phyloP scores from a whole-genome alignment of 352 stramenopile species.

The Aphanomyces astaci region DNA sequence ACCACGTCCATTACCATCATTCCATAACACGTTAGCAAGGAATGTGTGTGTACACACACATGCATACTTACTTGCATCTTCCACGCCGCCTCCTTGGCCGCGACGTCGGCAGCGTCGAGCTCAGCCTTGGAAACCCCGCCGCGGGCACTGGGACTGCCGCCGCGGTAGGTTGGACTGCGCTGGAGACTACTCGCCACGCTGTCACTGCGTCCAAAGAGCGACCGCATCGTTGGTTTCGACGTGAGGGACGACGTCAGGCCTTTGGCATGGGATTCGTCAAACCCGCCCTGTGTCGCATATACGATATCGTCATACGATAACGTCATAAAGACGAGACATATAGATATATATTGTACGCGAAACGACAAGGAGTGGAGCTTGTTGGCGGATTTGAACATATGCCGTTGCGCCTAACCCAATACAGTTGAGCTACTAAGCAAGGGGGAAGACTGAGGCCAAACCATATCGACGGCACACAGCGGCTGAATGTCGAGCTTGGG shows the following conservation, averaged over 20 bases:
- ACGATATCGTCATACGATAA: neutral
- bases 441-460: neutral
- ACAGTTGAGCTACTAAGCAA: too few species aligned
- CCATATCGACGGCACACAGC: slow-evolving; percentile 11
- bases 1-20: too few species aligned
- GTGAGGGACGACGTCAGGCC: neutral
- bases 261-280: neutral
- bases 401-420: neutral
- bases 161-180: neutral
- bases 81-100: neutral
- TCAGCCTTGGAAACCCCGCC: neutral
- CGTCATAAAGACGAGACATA: neutral
- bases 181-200: neutral
- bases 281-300: neutral
- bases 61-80: neutral
- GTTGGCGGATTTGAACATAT: slow-evolving; percentile 8
- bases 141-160: neutral
- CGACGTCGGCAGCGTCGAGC: neutral
- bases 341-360: neutral
- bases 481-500: slow-evolving; percentile 15
- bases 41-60: too few species aligned
- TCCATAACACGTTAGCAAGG: too few species aligned
- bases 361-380: neutral
- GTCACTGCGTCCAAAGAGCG: neutral
- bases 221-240: neutral